Evolutionary conservation across 2,329 filamentous ascomycete genomes (phyloP), one percentile per base, ranked within the genome.

Genomic region (Trichoderma hamatum): DNA sequence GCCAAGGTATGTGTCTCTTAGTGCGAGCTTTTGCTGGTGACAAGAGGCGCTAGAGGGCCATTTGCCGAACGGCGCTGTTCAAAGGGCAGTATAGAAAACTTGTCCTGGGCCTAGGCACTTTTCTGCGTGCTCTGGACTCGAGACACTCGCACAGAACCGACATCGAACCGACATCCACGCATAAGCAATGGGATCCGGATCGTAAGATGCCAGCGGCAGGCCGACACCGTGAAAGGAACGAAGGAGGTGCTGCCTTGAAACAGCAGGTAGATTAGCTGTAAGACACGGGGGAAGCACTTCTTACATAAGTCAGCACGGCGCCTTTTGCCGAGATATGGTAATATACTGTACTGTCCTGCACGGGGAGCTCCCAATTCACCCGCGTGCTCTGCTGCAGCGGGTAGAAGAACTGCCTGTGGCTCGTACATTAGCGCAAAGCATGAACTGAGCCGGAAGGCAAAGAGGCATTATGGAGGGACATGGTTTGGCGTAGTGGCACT

Each of bases 11-110:
- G 19, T 43, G 39, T 43, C 39, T 26, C 36, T 54, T 64, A 64
- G 61, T 64, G 61, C 46, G 46, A 62, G 49, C 39, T 55, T 34
- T 30, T 30, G 51, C 54, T 51, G 43, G 39, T 51, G 59, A 39
- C 59, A 51, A 21, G 34, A 34, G 43, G 62, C 62, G 51, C 62
- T 65, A 65, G 55, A 55, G 49, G 62, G 62, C 39, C 34, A 65
- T 55, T 65, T 65, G 51, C 62, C 62, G 62, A 54, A 46, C 62
- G 49, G 51, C 19, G 19, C 62, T 13, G 51, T 16, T n/a, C n/a
- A 49, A 49, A 49, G 39, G 3, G 21, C 39, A n/a, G 39, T 10
- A 43, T 3, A 43, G 39, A 43, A n/a, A 19, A 19, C 19, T 43
- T 43, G 36, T 16, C 19, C 36, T 16, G 34, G 5, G 13, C 34